Evolutionary conservation across 2,329 filamentous ascomycete genomes (phyloP).

Genomic region (Xylaria multiplex): DNA sequence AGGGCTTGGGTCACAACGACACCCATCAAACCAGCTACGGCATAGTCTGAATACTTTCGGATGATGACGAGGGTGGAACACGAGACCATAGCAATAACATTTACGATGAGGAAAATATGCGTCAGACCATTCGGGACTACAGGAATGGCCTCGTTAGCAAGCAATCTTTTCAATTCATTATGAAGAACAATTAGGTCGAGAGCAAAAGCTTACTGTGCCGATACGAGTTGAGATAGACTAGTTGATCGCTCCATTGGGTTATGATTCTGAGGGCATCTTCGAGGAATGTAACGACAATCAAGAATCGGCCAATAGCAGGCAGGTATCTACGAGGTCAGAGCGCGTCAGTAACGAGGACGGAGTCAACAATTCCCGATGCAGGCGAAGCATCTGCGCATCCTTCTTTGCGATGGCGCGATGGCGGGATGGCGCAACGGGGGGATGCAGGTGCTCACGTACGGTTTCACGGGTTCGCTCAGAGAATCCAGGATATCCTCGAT

Average conservation of each 20-base stretch:
- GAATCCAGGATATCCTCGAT: conserved; percentile 94
- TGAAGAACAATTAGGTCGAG: background rate
- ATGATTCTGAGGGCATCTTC: conserved; percentile 96
- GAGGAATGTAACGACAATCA: conserved; percentile 98
- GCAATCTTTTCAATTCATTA: background rate
- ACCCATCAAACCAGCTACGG: conserved; percentile 86
- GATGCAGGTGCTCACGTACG: conserved; percentile 68
- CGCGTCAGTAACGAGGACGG: conserved; percentile 40
- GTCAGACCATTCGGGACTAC: conserved; percentile 88
- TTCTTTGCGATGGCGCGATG: background rate
- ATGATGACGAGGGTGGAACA: conserved; percentile 89
- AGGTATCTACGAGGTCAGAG: conserved; percentile 73
- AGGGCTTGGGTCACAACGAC: conserved; percentile 94
- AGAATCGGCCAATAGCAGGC: conserved; percentile 92
- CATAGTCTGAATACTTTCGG: conserved; percentile 92
- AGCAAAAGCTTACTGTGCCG: conserved; percentile 76
- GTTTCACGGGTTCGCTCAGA: conserved; percentile 89
- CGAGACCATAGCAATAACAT: conserved; percentile 85
- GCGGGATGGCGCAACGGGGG: conserved; percentile 1
- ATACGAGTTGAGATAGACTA: conserved; percentile 92
- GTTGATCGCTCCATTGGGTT: conserved; percentile 96
- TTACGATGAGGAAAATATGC: conserved; percentile 90
- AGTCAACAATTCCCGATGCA: conserved; percentile 10
- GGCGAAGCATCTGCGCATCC: conserved; percentile 15
- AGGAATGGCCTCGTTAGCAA: conserved; percentile 39